phyloP scores from a whole-genome alignment of 805 yeast genomes.

The Grigorovia yakushimaensis region DNA sequence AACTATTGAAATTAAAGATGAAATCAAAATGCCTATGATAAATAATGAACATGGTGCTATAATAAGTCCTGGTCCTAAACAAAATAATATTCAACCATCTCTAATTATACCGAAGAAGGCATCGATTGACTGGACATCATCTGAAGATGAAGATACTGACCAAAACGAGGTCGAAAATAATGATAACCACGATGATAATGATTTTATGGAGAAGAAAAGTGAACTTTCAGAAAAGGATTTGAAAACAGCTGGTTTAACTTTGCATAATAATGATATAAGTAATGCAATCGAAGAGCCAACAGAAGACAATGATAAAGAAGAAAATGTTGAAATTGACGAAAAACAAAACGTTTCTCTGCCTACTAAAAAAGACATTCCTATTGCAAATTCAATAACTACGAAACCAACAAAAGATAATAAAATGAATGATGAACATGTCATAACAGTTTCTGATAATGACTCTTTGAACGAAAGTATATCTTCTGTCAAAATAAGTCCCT shows the following conservation, averaged over 20 bases:
- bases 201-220: not conserved
- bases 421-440: not conserved
- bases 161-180: not conserved
- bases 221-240: too few species aligned
- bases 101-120: constrained; percentile 78
- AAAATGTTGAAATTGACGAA: not conserved
- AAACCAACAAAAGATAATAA: too few species aligned
- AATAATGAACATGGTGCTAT: not conserved
- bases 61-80: constrained; percentile 7
- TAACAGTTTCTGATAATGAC: not conserved
- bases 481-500: not conserved
- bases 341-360: not conserved
- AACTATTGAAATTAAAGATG: not conserved
- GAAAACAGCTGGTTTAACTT: too few species aligned
- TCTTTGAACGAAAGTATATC: not conserved
- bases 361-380: too few species aligned
- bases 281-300: too few species aligned
- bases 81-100: constrained; percentile 45
- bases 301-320: too few species aligned
- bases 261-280: too few species aligned
- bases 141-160: constrained; percentile 41
- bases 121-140: constrained; percentile 78
- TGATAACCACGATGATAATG: not conserved
- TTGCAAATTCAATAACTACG: too few species aligned
- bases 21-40: not conserved